These are phyloP conservation scores for Raffaelea albimanens DNA, from an alignment of 2,329 filamentous ascomycete genomes.

Conservation along the genomic window DNA sequence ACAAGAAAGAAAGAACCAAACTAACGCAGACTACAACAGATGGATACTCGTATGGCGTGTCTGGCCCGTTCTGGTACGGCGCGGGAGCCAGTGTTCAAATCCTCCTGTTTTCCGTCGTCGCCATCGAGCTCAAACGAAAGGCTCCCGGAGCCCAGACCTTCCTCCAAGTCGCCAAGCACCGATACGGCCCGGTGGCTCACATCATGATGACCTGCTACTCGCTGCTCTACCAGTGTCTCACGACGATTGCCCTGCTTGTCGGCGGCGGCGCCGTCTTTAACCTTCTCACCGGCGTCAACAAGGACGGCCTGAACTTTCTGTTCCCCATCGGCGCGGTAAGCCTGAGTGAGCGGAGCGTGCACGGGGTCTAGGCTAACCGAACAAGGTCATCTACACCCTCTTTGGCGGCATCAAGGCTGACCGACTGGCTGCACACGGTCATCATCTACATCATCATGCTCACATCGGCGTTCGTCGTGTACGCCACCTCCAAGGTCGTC, in stretches of 20 bases:
- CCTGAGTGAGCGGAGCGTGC: no score
- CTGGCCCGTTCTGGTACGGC: constrained; percentile 51
- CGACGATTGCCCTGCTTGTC: constrained; percentile 79
- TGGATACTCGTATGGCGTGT: constrained; percentile 66
- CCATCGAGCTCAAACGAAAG: constrained; percentile 77
- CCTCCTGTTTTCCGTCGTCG: constrained; percentile 77
- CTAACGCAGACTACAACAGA: constrained; percentile 51
- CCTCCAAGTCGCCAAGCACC: constrained; percentile 70
- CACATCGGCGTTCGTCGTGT: constrained; percentile 71
- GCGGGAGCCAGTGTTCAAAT: constrained; percentile 72
- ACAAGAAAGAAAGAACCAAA: no score
- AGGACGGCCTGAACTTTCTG: constrained; percentile 72
- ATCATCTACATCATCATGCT: constrained; percentile 76
- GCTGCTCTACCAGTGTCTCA: constrained; percentile 76
- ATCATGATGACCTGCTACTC: constrained; percentile 74
- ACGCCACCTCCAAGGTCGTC: constrained; percentile 60
- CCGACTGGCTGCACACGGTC: constrained; percentile 77
- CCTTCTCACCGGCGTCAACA: constrained; percentile 62
- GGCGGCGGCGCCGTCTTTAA: constrained; percentile 68
- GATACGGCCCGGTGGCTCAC: constrained; percentile 65
- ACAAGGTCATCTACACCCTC: constrained; percentile 57
- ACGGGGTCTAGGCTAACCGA: no score
- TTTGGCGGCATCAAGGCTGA: constrained; percentile 77
- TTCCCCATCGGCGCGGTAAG: constrained; percentile 62
- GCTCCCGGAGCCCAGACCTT: constrained; percentile 80